These are phyloP conservation scores for Nectriaceae sp. DNA, from an alignment of 2,329 filamentous ascomycete species.

Conservation along the genomic window DNA sequence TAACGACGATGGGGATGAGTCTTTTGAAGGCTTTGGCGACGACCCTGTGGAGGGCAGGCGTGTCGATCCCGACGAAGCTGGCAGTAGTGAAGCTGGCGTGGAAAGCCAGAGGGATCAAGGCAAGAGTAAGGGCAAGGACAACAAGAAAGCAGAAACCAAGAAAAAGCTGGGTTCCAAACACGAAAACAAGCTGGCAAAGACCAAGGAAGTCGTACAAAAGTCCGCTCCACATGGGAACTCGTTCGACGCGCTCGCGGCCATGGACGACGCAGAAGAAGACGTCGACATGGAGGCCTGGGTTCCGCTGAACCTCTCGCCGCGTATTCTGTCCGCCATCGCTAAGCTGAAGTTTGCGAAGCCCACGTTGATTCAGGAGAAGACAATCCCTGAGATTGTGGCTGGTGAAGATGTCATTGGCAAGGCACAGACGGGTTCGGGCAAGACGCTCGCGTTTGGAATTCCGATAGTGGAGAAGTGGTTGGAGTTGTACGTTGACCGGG, in stretches of 20 bases:
- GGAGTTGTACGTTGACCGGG: conserved; percentile 42
- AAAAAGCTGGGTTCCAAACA: conserved; percentile 28
- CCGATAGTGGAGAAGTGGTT: conserved; percentile 88
- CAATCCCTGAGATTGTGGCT: conserved; percentile 79
- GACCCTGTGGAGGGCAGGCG: conserved; percentile 33
- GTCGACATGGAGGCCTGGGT: conserved; percentile 78
- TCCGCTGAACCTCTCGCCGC: conserved; percentile 69
- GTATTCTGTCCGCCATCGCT: conserved; percentile 72
- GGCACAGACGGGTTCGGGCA: conserved; percentile 93
- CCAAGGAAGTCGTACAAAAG: conserved; percentile 37
- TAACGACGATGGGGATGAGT: conserved; percentile 46
- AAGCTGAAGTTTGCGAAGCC: conserved; percentile 79
- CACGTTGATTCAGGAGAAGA: conserved; percentile 75
- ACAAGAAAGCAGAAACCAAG: conserved; percentile 25
- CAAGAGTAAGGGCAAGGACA: conserved; percentile 33
- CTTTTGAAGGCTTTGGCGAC: conserved; percentile 69
- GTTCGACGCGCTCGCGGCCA: conserved; percentile 59
- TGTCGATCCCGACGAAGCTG: conserved; percentile 35
- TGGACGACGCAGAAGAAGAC: conserved; percentile 57
- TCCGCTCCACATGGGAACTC: conserved; percentile 44
- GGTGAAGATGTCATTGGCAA: conserved; percentile 95
- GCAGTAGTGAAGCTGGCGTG: conserved; percentile 33
- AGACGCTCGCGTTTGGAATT: conserved; percentile 92
- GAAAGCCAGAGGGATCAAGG: conserved; percentile 32
- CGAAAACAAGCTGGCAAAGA: conserved; percentile 35